These are phyloP conservation scores for Oryza punctata DNA, from an alignment of 176 grass and related monocot genomes.

Conservation along the genomic window DNA sequence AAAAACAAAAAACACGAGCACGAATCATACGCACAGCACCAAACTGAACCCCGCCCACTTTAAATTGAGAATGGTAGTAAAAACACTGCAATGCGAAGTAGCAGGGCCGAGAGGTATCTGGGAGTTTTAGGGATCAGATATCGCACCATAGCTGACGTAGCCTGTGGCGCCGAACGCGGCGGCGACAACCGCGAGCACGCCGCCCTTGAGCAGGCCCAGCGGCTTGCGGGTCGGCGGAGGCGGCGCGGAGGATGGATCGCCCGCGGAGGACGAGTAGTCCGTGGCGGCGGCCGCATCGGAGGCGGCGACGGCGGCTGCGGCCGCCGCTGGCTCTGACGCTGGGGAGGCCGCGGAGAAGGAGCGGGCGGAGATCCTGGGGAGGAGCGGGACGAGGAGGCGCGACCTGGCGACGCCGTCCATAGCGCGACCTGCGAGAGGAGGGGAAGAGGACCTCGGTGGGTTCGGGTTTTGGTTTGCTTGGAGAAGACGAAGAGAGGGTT, in stretches of 20 bases:
- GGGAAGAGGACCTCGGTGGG: background rate
- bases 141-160: conserved; percentile 78
- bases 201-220: conserved; percentile 51
- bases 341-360: conserved; percentile 42
- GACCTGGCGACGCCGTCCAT: conserved; percentile 58
- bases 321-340: background rate
- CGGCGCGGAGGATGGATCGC: conserved; percentile 20
- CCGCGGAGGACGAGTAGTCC: conserved; percentile 28
- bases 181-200: conserved; percentile 52
- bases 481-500: conserved; percentile 17
- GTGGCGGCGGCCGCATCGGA: background rate
- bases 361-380: conserved; percentile 26
- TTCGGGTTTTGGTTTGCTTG: conserved; percentile 4
- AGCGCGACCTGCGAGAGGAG: conserved; percentile 13
- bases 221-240: conserved; percentile 41
- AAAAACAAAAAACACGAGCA: background rate
- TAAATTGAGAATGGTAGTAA: background rate
- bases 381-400: conserved; percentile 40
- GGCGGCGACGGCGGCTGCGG: conserved; percentile 38
- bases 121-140: background rate
- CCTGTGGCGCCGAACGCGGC: conserved; percentile 55
- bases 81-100: background rate
- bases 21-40: conserved; percentile 21
- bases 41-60: background rate
- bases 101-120: conserved; percentile 1